Base-by-base conservation (phyloP, 345 rosid genomes). In the Salix purpurea region DNA sequence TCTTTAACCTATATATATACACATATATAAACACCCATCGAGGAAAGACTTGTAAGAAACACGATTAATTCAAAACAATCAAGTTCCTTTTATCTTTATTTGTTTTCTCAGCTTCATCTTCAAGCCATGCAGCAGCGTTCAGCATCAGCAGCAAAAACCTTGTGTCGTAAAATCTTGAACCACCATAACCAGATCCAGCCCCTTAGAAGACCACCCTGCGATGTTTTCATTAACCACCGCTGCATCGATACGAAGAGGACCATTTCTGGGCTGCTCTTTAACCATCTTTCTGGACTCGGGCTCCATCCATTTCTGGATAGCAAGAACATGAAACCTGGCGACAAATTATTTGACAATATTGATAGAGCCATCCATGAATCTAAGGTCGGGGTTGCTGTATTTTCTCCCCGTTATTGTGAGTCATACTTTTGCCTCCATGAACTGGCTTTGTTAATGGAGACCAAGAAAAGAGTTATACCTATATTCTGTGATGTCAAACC, bases 391-490 rank as follows among this genome's bases (percentile, higher is more conserved):
- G 81, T 94, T 4, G 90, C 97, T 1, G 91, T 94, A 58, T 89
- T 94, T 65, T 94, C 98, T 8, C 97, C 97, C 1, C 70, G 83
- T 48, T 94, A 92, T 52, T 91, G 97, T 14, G 86, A 92, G 12
- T 94, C 98, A 1, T 80, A 85, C 39, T 92, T 90, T 34, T 94
- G 98, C 44, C 89, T 94, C 21, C 97, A 92, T 15, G 98, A 94
- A 78, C 88, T 95, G 7, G 86, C 97, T 2, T 69, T 88, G 46
- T 24, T 95, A 7, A 89, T 89, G 92, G 93, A 95, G 86, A 74
- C 76, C 7, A 88, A 81, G 81, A 92, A 90, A 78, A 87, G 87
- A 66, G 86, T 91, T 30, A 82, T 95, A 1, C 99, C 97, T 21
- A 89, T 95, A 9, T 95, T 95, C 70, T 92, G 88, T 11, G 92